Conservation (phyloP, 2,329 filamentous ascomycete species). For the Scopulariopsis brevicaulis region DNA sequence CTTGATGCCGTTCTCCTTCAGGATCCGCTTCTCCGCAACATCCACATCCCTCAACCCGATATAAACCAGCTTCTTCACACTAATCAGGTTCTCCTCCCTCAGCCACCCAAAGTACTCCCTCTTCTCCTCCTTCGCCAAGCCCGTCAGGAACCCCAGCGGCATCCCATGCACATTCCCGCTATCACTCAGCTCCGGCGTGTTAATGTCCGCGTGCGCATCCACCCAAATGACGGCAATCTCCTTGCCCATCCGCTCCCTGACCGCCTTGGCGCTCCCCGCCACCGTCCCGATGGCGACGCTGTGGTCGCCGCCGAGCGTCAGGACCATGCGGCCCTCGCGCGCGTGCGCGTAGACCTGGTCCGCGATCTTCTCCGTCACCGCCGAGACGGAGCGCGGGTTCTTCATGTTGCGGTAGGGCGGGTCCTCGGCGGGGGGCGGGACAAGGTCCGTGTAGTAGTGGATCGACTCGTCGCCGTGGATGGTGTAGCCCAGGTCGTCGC, state of each 20-base stretch:
- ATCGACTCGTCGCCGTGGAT: conserved; percentile 75
- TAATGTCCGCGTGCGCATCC: conserved; percentile 96
- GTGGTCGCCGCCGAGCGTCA: conserved; percentile 94
- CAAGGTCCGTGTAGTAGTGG: conserved; percentile 68
- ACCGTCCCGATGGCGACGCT: conserved; percentile 92
- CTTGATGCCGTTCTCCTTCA: conserved; percentile 82
- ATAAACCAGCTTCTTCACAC: conserved; percentile 81
- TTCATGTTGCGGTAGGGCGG: conserved; percentile 87
- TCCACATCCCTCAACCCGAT: conserved; percentile 94
- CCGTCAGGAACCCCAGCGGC: conserved; percentile 87
- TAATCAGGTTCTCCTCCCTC: conserved; percentile 56
- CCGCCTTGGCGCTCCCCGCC: conserved; percentile 75
- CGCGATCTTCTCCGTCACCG: conserved; percentile 70
- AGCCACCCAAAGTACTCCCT: conserved; percentile 88
- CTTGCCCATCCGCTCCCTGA: conserved; percentile 66
- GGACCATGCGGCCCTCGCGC: conserved; percentile 68
- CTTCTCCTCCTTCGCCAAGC: conserved; percentile 64
- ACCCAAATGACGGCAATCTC: conserved; percentile 98
- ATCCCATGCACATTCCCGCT: conserved; percentile 97
- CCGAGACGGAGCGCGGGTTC: conserved; percentile 75
- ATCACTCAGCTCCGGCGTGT: conserved; percentile 79
- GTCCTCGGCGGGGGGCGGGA: conserved; percentile 50
- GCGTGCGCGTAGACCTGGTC: conserved; percentile 84
- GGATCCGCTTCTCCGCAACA: conserved; percentile 81
- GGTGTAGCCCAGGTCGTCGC: conserved; percentile 77